phyloP scores from a whole-genome alignment of 352 stramenopile species.

The Phytophthora sp. region DNA sequence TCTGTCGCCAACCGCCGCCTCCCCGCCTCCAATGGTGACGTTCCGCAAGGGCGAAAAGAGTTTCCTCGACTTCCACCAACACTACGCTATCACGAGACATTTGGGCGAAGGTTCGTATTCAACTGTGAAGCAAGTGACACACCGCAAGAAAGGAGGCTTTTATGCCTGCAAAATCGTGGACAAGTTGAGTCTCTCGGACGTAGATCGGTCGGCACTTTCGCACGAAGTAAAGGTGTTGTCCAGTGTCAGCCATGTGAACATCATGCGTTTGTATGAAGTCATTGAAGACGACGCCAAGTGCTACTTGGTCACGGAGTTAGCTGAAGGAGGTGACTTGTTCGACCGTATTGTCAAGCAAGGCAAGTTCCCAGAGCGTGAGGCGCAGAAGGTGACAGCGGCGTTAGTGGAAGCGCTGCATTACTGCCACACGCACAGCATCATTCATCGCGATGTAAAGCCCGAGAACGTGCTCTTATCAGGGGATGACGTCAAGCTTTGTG shows the following conservation, averaged over 20 bases:
- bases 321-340: constrained; percentile 90
- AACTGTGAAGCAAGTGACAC: constrained; percentile 88
- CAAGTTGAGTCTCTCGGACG: constrained; percentile 73
- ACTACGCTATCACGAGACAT: constrained; percentile 81
- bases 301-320: constrained; percentile 98
- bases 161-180: constrained; percentile 89
- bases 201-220: constrained; percentile 73
- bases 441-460: constrained; percentile 88
- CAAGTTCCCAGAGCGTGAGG: constrained; percentile 70
- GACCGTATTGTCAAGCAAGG: constrained; percentile 88
- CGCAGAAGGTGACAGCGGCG: constrained; percentile 68
- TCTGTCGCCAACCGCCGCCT: constrained; percentile 4
- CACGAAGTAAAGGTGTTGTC: constrained; percentile 78
- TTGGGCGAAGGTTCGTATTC: constrained; percentile 89
- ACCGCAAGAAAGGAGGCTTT: constrained; percentile 72
- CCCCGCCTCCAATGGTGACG: constrained; percentile 39
- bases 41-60: constrained; percentile 82
- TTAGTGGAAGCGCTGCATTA: constrained; percentile 92
- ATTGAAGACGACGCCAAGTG: constrained; percentile 95
- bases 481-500: constrained; percentile 82
- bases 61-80: constrained; percentile 84
- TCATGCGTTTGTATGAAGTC: constrained; percentile 93
- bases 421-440: constrained; percentile 89
- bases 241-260: constrained; percentile 84
- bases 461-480: constrained; percentile 85